Conservation (phyloP, 306 rosid species). For the Sicyos edulis region DNA sequence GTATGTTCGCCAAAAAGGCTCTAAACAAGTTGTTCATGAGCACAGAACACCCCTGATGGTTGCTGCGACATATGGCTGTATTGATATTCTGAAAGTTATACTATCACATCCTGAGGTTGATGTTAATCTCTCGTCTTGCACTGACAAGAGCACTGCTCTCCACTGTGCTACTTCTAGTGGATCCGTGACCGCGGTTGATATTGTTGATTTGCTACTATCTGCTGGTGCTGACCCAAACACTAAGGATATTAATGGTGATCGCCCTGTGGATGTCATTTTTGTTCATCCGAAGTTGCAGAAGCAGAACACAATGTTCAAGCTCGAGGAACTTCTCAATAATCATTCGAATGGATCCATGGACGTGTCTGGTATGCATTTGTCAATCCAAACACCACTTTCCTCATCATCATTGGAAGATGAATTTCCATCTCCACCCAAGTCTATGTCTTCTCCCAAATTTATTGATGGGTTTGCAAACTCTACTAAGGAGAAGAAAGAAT, state of each 20-base stretch:
- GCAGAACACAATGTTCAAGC: constrained; percentile 30
- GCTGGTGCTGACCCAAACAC: constrained; percentile 56
- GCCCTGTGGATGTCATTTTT: constrained; percentile 65
- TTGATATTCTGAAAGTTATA: constrained; percentile 58
- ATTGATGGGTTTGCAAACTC: constrained; percentile 37
- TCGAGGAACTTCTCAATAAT: constrained; percentile 20
- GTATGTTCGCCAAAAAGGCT: constrained; percentile 72
- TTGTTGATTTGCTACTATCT: constrained; percentile 55
- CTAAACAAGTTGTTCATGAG: constrained; percentile 60
- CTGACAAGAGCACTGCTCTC: constrained; percentile 70
- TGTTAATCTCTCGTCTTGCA: constrained; percentile 60
- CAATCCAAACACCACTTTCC: constrained; percentile 33
- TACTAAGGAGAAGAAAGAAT: constrained; percentile 62
- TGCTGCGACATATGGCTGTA: constrained; percentile 76
- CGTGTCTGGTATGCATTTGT: constrained; percentile 32
- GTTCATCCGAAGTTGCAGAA: constrained; percentile 52
- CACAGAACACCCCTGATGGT: constrained; percentile 83
- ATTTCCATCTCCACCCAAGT: constrained; percentile 45
- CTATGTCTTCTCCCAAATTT: constrained; percentile 51
- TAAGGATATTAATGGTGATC: constrained; percentile 54
- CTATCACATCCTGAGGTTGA: constrained; percentile 42
- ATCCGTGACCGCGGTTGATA: constrained; percentile 45
- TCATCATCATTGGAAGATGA: constrained; percentile 46
- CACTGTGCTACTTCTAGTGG: constrained; percentile 92
- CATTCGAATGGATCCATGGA: constrained; percentile 34